Evolutionary conservation across 1,284 basidiomycete genomes (phyloP).

Genomic region (Puccinia novopanici): DNA sequence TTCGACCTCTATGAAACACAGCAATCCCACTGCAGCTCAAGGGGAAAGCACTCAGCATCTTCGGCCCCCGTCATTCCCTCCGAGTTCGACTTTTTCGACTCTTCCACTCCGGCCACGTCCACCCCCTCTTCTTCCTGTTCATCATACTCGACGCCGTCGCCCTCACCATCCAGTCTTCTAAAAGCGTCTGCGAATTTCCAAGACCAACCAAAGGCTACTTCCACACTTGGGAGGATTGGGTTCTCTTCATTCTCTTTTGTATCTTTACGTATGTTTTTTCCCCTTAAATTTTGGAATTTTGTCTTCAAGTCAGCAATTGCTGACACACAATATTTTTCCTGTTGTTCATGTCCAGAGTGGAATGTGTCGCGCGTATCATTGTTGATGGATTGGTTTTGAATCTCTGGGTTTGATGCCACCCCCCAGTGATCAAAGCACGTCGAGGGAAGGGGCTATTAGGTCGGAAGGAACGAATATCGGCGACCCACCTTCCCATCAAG

Average conservation of each 20-base stretch:
- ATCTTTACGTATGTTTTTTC: conserved; percentile 74
- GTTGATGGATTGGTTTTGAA: conserved; percentile 89
- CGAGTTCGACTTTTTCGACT: conserved; percentile 70
- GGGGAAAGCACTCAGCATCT: conserved; percentile 75
- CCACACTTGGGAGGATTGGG: conserved; percentile 81
- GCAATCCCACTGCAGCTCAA: conserved; percentile 62
- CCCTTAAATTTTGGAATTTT: conserved; percentile 28
- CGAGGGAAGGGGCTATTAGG: not conserved
- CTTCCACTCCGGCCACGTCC: conserved; percentile 71
- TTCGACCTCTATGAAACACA: conserved; percentile 54
- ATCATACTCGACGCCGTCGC: conserved; percentile 83
- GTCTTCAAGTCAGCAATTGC: not conserved
- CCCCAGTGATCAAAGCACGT: not conserved
- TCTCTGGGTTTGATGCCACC: not conserved
- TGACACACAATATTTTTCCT: not conserved
- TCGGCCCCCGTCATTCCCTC: conserved; percentile 71
- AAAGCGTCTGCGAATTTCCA: conserved; percentile 63
- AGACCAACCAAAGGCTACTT: conserved; percentile 70
- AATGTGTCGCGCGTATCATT: conserved; percentile 83
- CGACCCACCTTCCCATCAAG: conserved; percentile 22
- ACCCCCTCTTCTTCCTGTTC: conserved; percentile 77
- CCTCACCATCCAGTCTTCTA: conserved; percentile 75
- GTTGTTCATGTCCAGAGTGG: conserved; percentile 65
- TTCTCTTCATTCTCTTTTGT: conserved; percentile 77
- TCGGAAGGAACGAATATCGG: conserved; percentile 29